These are phyloP conservation scores for Xylariaceae sp. DNA, from an alignment of 2,329 filamentous ascomycete genomes.

Conservation along the genomic window DNA sequence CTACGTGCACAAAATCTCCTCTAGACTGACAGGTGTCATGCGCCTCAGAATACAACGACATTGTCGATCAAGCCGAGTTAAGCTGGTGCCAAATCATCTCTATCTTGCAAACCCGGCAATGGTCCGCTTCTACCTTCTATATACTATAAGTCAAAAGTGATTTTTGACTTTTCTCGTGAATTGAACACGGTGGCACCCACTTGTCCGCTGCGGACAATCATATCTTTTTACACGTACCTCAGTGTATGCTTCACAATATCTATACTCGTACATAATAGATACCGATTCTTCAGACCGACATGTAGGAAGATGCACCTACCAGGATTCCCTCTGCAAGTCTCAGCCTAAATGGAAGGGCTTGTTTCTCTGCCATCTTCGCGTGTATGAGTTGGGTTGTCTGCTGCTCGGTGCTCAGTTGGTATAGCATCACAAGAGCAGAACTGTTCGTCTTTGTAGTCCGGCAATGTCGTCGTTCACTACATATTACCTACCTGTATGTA, in stretches of 20 bases:
- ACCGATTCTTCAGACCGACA: neutral
- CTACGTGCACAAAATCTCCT: slow-evolving; percentile 8
- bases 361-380: slow-evolving; percentile 4
- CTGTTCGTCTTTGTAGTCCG: neutral
- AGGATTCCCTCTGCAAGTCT: slow-evolving; percentile 30
- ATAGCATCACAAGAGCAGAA: slow-evolving; percentile 5
- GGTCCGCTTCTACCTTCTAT: neutral
- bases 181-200: neutral
- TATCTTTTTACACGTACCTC: neutral
- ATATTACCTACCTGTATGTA: too few species aligned
- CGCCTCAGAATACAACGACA: slow-evolving; percentile 6
- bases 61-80: slow-evolving; percentile 2
- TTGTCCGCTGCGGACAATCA: neutral
- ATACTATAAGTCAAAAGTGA: neutral
- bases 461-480: slow-evolving; percentile 1
- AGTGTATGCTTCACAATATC: neutral
- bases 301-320: slow-evolving; percentile 3
- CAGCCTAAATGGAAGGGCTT: slow-evolving; percentile 35
- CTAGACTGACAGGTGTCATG: slow-evolving; percentile 13
- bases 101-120: neutral
- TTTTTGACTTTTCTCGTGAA: neutral
- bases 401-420: slow-evolving; percentile 9
- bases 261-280: too few species aligned
- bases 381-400: neutral
- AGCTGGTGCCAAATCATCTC: slow-evolving; percentile 1